Conservation (phyloP, 106 monocot species). For the Dendrobium huoshanense region DNA sequence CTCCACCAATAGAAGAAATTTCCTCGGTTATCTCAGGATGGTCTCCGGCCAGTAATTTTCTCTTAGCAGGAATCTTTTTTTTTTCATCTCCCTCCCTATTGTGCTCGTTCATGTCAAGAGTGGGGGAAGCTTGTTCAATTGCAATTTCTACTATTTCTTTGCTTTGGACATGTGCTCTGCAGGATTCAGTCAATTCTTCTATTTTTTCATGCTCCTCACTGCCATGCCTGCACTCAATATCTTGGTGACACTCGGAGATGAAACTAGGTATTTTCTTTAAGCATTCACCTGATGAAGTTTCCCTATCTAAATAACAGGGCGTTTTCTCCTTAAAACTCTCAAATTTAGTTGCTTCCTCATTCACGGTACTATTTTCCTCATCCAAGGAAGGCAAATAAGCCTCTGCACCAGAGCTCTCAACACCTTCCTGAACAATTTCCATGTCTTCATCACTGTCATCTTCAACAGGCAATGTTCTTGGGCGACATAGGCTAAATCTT, state of each 20-base stretch:
- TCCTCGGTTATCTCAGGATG: not conserved
- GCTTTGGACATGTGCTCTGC: too few species aligned
- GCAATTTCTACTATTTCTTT: too few species aligned
- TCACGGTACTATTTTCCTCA: not conserved
- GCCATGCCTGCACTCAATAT: too few species aligned
- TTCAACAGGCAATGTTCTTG: slow-evolving; percentile 27
- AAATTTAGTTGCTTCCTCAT: not conserved
- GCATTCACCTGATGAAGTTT: not conserved
- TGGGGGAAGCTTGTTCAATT: too few species aligned
- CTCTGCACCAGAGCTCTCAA: slow-evolving; percentile 35
- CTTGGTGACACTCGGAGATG: too few species aligned
- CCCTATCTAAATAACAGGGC: not conserved
- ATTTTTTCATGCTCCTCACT: too few species aligned
- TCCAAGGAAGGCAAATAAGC: slow-evolving; percentile 11
- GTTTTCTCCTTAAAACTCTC: slow-evolving; percentile 3
- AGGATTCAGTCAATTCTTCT: too few species aligned
- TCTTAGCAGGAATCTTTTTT: not conserved
- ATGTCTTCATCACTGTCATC: slow-evolving; percentile 82
- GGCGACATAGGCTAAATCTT: slow-evolving; percentile 56
- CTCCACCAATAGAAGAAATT: not conserved
- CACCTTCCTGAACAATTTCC: slow-evolving; percentile 80
- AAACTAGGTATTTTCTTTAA: too few species aligned
- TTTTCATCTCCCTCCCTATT: not conserved
- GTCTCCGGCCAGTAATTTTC: not conserved
- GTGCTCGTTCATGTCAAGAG: not conserved